Base-by-base conservation (phyloP, 352 stramenopile species). In the Globisporangium cederbergense region DNA sequence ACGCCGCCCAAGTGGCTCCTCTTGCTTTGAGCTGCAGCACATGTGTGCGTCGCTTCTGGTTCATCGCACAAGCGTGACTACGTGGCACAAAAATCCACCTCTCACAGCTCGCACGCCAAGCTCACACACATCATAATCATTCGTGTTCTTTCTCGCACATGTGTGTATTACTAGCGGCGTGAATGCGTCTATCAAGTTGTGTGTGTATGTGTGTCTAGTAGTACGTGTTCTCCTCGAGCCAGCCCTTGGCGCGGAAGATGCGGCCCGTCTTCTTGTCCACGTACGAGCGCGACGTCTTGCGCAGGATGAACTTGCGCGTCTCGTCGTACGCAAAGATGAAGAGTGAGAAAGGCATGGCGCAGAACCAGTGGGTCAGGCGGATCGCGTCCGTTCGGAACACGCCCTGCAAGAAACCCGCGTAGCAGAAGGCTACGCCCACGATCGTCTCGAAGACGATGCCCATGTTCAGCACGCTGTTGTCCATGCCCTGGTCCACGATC, bases 401-500 rank as follows among this genome's bases (percentile, higher is more conserved):
- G 30, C 73, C 65, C 53, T 95, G 79, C 46, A 97, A 68, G 32
- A 78, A 78, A 8, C 69, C 74, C 20, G 74, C 71, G 81, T 97
- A 97, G 66, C 79, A 87, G 52, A 97, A 81, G 34, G 80, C 77
- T 18, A 70, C 71, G 62, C 81, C 86, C 6, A 97, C 51, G 38
- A 94, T 67, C 42, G 88, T 89, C 78, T 97, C 90, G 65, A 95
- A 96, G 22, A 90, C 64, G 22, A 97, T 75, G 13, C 86, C 86
- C 72, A 96, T 95, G 72, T 96, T 95, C 64, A 97, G 81, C 62
- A 92, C 81, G 9, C 66, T 81, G 76, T 97, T 97, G 42, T 77
- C 60, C 84, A 97, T 95, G 62, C 90, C 90, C 61, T 97, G 90
- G 18, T 88, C 72, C 50, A 79, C 67, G 63, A 97, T 81, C 45